Evolutionary conservation across 495 filamentous ascomycete genomes (phyloP).

Genomic region (Pseudomonodictys pantanalensis): DNA sequence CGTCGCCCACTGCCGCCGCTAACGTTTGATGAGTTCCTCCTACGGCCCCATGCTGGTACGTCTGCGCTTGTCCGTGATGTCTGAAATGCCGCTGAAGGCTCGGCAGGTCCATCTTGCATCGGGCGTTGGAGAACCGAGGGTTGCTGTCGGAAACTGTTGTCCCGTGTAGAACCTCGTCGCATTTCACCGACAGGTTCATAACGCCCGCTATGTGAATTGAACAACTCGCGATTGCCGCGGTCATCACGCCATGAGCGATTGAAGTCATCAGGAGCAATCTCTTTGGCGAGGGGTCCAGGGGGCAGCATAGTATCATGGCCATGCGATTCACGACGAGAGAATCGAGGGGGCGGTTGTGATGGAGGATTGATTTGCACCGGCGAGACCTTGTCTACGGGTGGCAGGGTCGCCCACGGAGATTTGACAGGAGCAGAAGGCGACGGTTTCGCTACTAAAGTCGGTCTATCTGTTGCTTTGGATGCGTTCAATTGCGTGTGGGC

Average conservation of each 20-base stretch:
- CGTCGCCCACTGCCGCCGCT: conserved; percentile 79
- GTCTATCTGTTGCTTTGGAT: conserved; percentile 58
- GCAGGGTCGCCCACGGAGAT: conserved; percentile 86
- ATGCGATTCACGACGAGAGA: conserved; percentile 34
- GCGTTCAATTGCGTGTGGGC: conserved; percentile 12
- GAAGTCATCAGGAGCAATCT: conserved; percentile 94
- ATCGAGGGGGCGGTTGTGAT: conserved; percentile 28
- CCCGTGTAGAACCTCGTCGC: conserved; percentile 65
- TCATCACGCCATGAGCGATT: conserved; percentile 81
- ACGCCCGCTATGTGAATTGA: conserved; percentile 88
- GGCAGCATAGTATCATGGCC: conserved; percentile 46
- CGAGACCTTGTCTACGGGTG: conserved; percentile 76
- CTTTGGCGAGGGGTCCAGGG: conserved; percentile 61
- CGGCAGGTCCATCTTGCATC: conserved; percentile 67
- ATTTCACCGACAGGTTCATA: conserved; percentile 84
- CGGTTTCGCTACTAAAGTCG: conserved; percentile 74
- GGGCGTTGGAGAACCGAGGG: conserved; percentile 79
- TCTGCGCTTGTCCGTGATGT: conserved; percentile 68
- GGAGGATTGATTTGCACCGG: conserved; percentile 57
- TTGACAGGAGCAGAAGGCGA: conserved; percentile 72
- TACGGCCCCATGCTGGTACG: conserved; percentile 64
- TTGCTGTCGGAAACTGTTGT: conserved; percentile 67
- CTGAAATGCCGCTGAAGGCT: conserved; percentile 90
- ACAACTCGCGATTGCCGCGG: conserved; percentile 69
- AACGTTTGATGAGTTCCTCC: conserved; percentile 89